Evolutionary conservation across 768 basidiomycete genomes (phyloP).

Genomic region (Panaeolus papilionaceus): DNA sequence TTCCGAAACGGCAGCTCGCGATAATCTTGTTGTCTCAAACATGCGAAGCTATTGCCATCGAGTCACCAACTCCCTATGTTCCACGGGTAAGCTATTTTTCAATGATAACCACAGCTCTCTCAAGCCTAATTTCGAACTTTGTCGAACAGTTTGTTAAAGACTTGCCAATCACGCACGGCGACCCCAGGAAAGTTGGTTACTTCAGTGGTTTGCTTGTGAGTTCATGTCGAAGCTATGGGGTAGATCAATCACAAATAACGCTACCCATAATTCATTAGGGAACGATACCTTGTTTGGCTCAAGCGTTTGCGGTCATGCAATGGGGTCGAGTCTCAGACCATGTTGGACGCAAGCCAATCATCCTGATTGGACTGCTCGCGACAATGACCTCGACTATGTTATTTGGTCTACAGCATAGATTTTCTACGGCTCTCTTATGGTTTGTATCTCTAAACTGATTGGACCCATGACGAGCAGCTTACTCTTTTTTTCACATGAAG

Average conservation of each 20-base stretch:
- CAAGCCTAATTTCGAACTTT: conserved; percentile 42
- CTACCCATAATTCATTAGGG: conserved; percentile 47
- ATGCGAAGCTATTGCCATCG: conserved; percentile 73
- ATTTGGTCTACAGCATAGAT: conserved; percentile 53
- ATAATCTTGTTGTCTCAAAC: conserved; percentile 75
- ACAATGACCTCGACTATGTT: conserved; percentile 44
- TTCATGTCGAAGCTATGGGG: neutral
- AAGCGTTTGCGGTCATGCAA: conserved; percentile 72
- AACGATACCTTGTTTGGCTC: conserved; percentile 76
- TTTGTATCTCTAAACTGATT: neutral
- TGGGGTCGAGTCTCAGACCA: conserved; percentile 77
- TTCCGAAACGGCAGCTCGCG: conserved; percentile 72
- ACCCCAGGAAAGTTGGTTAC: conserved; percentile 73
- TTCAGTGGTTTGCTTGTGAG: conserved; percentile 75
- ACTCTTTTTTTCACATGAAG: neutral
- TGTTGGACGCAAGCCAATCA: conserved; percentile 76
- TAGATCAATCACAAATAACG: too few relatives aligned
- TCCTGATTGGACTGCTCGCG: conserved; percentile 66
- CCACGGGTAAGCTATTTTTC: conserved; percentile 54
- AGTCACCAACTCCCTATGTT: conserved; percentile 77
- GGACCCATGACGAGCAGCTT: neutral
- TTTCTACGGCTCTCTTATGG: conserved; percentile 43
- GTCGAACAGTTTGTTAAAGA: conserved; percentile 35
- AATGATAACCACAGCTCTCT: neutral
- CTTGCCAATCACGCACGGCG: conserved; percentile 71